These are phyloP conservation scores for Pichia sp. DNA, from an alignment of 1,139 yeast genomes.

Conservation along the genomic window DNA sequence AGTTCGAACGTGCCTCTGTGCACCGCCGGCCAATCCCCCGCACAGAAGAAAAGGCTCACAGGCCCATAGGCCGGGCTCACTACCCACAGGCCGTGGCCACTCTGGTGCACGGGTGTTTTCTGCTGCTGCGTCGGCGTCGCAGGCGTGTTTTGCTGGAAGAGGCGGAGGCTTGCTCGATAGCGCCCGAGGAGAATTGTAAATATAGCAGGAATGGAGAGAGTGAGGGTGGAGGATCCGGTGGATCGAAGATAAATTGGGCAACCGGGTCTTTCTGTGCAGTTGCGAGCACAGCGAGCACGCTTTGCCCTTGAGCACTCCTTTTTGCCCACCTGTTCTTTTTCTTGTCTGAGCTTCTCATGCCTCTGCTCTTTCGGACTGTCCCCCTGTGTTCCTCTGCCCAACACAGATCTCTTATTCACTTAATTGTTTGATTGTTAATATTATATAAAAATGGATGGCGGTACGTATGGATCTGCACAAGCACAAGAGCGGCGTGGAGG, in stretches of 20 bases:
- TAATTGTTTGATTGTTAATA: slow-evolving; percentile 4
- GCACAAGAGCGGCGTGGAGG: not conserved
- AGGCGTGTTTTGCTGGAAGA: not conserved
- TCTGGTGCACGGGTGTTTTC: not conserved
- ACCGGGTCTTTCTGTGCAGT: not conserved
- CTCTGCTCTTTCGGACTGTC: not conserved
- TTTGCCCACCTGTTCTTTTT: slow-evolving; percentile 8
- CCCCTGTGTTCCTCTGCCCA: not conserved
- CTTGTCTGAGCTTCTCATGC: not conserved
- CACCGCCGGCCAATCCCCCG: too few relatives aligned
- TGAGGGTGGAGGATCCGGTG: not conserved
- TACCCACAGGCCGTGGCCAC: too few relatives aligned
- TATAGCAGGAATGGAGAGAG: not conserved
- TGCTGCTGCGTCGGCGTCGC: not conserved
- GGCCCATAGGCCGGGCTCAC: too few relatives aligned
- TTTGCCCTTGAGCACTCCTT: not conserved
- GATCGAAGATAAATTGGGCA: not conserved
- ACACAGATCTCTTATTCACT: slow-evolving; percentile 4
- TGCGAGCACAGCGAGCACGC: not conserved
- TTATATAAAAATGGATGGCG: slow-evolving; percentile 9
- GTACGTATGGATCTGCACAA: not conserved
- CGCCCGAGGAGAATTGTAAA: not conserved
- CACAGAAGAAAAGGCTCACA: too few relatives aligned
- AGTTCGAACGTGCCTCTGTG: too few relatives aligned
- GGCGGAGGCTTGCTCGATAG: slow-evolving; percentile 1